phyloP scores from a whole-genome alignment of 257 asterid genomes.

The Verbena officinalis region DNA sequence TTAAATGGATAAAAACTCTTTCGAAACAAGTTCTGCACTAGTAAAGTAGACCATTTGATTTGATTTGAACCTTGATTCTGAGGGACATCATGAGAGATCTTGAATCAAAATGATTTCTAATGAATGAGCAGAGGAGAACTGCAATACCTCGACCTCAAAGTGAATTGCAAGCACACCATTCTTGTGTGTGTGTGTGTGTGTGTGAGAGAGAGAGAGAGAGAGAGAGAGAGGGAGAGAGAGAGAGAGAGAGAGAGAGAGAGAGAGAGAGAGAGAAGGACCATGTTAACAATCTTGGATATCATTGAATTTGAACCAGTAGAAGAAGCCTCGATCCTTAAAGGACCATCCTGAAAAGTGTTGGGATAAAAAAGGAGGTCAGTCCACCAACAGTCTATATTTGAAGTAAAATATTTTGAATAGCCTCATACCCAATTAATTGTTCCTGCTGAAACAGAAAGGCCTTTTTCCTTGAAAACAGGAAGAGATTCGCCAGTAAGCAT shows the following conservation, averaged over 20 bases:
- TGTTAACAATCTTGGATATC: conserved; percentile 87
- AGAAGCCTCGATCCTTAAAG: conserved; percentile 82
- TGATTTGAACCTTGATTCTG: conserved; percentile 9
- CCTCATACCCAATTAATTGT: conserved; percentile 93
- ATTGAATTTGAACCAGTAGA: conserved; percentile 96
- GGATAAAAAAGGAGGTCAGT: conserved; percentile 31
- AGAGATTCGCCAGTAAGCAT: conserved; percentile 99
- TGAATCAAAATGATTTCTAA: background rate
- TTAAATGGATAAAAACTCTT: conserved; percentile 7
- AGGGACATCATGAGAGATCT: conserved; percentile 14
- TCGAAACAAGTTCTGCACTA: conserved; percentile 6
- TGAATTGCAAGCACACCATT: background rate
- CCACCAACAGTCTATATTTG: conserved; percentile 18
- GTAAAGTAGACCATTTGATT: background rate
- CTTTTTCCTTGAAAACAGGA: conserved; percentile 91
- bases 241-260: conserved; percentile 1
- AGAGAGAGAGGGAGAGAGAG: too few relatives aligned
- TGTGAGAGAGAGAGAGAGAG: too few relatives aligned
- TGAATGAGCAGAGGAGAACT: conserved; percentile 12
- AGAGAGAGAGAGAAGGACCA: conserved; percentile 50
- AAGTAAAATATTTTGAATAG: conserved; percentile 20
- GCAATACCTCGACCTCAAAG: background rate
- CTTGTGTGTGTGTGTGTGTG: background rate
- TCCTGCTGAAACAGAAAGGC: conserved; percentile 84
- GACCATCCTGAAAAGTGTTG: conserved; percentile 78